Conservation (phyloP, 192 early-diverging fungal genomes). For the Dissophora globulifera region DNA sequence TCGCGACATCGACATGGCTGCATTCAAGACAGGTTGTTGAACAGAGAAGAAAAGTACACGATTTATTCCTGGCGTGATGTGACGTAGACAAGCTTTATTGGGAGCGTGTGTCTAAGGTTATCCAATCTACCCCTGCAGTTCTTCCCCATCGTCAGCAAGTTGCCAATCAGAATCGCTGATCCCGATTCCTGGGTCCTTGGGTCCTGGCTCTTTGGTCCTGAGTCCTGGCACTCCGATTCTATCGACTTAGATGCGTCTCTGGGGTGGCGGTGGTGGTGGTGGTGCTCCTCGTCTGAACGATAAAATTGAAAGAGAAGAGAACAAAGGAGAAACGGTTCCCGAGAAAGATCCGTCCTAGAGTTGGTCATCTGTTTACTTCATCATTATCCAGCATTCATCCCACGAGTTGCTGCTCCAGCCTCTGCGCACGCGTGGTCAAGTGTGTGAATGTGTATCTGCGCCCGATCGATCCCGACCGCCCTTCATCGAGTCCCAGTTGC, state of each 20-base stretch:
- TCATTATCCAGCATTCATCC: constrained; percentile 14
- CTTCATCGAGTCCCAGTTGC: background rate
- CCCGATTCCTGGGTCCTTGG: background rate
- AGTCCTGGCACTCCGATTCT: constrained; percentile 14
- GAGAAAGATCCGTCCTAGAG: constrained; percentile 47
- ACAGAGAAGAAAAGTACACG: no score
- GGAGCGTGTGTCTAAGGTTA: no score
- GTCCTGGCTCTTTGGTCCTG: constrained; percentile 9
- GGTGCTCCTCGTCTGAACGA: constrained; percentile 39
- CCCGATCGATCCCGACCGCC: constrained; percentile 7
- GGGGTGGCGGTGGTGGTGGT: constrained; percentile 55
- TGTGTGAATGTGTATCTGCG: background rate
- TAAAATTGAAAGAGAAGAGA: constrained; percentile 20
- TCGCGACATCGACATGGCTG: background rate
- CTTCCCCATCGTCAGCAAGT: no score
- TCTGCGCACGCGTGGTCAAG: background rate
- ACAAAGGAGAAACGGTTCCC: constrained; percentile 43
- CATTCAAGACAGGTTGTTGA: background rate
- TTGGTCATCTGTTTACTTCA: constrained; percentile 49
- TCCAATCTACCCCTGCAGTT: no score
- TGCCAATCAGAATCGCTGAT: background rate
- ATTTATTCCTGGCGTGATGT: no score
- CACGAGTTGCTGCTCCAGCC: constrained; percentile 5
- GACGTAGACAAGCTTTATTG: no score
- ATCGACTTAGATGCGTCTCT: constrained; percentile 46